phyloP scores from a whole-genome alignment of 1,284 basidiomycete genomes.

The Trichosporon sp. region DNA sequence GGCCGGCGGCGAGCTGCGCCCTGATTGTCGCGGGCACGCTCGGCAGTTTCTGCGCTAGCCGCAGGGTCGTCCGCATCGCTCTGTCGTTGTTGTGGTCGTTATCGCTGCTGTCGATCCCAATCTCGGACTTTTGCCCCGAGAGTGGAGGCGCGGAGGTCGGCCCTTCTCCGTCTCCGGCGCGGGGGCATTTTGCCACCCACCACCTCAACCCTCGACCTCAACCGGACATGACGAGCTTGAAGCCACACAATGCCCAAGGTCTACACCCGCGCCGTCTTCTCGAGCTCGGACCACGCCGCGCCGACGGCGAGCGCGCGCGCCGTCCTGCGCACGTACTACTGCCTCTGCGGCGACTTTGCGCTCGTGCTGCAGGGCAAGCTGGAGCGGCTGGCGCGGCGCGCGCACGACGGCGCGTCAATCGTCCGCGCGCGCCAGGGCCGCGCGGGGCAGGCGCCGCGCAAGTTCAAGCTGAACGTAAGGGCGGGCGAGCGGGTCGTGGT shows the following conservation, averaged over 20 bases:
- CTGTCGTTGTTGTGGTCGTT: neutral
- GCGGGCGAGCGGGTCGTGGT: slow-evolving; percentile 42
- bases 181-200: neutral
- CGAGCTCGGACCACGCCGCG: slow-evolving; percentile 45
- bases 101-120: neutral
- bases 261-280: slow-evolving; percentile 42
- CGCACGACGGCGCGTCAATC: slow-evolving; percentile 44
- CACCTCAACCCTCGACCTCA: no score
- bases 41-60: neutral
- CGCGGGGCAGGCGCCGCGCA: slow-evolving; percentile 34
- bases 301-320: slow-evolving; percentile 41
- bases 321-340: slow-evolving; percentile 49
- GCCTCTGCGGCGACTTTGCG: slow-evolving; percentile 51
- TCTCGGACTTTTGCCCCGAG: neutral
- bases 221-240: no score
- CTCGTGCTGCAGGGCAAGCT: slow-evolving; percentile 48
- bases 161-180: neutral
- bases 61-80: neutral
- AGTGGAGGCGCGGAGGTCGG: neutral
- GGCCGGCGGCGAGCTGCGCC: neutral
- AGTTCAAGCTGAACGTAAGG: slow-evolving; percentile 50
- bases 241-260: slow-evolving; percentile 50
- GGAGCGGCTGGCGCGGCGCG: slow-evolving; percentile 42
- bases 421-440: slow-evolving; percentile 26
- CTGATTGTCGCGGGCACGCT: neutral